A percentile compares a stretch with the other conserved stretches of the same genome.
These are phyloP conservation scores for Penicillium sp. DNA, from an alignment of 2,329 filamentous ascomycete genomes.

Conservation along the genomic window DNA sequence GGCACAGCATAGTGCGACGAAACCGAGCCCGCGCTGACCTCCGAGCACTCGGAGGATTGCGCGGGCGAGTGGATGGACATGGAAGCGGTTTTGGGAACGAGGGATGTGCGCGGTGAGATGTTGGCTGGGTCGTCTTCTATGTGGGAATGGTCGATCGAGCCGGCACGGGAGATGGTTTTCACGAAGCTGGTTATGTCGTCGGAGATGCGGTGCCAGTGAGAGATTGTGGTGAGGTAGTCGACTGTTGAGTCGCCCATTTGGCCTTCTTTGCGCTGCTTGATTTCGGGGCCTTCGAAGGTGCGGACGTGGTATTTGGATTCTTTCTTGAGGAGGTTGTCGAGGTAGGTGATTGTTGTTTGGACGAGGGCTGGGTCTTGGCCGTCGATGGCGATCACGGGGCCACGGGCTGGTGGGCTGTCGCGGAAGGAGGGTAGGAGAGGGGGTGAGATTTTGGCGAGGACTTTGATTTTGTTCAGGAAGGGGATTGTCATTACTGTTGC, in stretches of 20 bases:
- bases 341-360: conserved; percentile 64
- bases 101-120: conserved; percentile 34
- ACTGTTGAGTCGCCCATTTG: conserved; percentile 50
- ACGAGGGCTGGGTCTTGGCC: conserved; percentile 68
- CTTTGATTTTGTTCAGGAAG: conserved; percentile 73
- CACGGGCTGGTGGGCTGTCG: conserved; percentile 55
- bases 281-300: conserved; percentile 51
- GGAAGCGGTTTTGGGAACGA: conserved; percentile 33
- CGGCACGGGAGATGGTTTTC: conserved; percentile 34
- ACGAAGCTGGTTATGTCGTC: conserved; percentile 67
- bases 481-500: conserved; percentile 75
- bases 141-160: conserved; percentile 10
- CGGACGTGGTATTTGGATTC: conserved; percentile 55
- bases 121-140: conserved; percentile 22
- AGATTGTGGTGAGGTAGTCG: conserved; percentile 68
- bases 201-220: conserved; percentile 74
- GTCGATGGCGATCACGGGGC: conserved; percentile 81
- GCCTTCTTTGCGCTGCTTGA: conserved; percentile 25
- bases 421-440: conserved; percentile 53
- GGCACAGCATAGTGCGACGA: conserved; percentile 51
- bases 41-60: conserved; percentile 31
- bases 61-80: conserved; percentile 34
- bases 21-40: conserved; percentile 18
- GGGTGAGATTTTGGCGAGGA: conserved; percentile 74
- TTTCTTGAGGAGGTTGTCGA: conserved; percentile 57